Evolutionary conservation across 1,139 yeast genomes (phyloP), one percentile per base, ranked within the genome.

Genomic region (Debaryomycetaceae sp.): DNA sequence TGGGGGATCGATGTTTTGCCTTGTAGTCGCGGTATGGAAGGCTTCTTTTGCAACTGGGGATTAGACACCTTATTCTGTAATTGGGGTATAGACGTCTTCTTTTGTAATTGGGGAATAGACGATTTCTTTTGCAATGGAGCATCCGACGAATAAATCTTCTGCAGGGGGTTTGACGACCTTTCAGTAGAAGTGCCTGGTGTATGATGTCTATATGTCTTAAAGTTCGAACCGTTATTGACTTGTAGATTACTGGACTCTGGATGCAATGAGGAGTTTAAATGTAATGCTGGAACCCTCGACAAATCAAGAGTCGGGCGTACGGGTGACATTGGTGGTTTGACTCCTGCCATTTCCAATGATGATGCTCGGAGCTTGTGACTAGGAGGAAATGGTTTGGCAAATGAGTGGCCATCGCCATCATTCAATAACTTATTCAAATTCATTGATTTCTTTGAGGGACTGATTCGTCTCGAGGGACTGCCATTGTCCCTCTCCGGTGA

Each of bases 401-500:
- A 63, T 13, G 50, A 50, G 44, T 58, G 47, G 49, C 52, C 51
- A 39, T 56, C 50, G 3, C 45, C 43, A 14, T 52, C 55, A 33
- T 53, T 54, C 42, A 72, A 55, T 29, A 71, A 52, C 37, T 62
- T 62, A 48, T 71, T 66, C 45, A 73, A 63, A 49, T 72, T 68
- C 64, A 63, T 65, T 5, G 71, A 67, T 37, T 68, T 67, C 49
- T 68, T 71, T 11, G 75, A 69, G 0, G 76, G 76, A 2, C 75
- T 68, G 1, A 71, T 68, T 41, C 54, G 58, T 34, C 60, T 54
- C 11, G 53, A 45, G 3, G 65, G 65, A 37, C 60, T 58, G 37
- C 53, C 36, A 5, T 11, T 24, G 4, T 36, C 14, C 9, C 40
- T 37, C 20, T 6, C 17, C 6, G 43, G 33, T 4, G 40, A 23